phyloP scores from a whole-genome alignment of 2,329 filamentous ascomycete species.

The Botrytis hyacinthi region DNA sequence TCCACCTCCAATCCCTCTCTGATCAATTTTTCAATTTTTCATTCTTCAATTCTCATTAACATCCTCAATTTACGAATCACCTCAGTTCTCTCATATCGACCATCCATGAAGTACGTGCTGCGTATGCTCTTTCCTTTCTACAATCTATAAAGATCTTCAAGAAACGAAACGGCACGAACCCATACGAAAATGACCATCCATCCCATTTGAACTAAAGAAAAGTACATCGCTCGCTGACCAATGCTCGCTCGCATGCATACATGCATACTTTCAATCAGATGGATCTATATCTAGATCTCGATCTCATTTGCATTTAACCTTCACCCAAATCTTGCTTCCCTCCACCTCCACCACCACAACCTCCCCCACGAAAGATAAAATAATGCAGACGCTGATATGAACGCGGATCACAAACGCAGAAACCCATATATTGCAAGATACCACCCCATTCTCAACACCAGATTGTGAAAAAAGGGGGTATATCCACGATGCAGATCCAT shows the following conservation, averaged over 20 bases:
- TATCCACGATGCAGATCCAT: constrained; percentile 13
- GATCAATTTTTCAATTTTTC: no score
- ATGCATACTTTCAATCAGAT: not conserved
- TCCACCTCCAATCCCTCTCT: no score
- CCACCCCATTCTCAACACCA: constrained; percentile 1
- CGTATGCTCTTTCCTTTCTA: not conserved
- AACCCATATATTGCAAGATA: not conserved
- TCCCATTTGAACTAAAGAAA: not conserved
- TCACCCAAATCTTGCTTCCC: not conserved
- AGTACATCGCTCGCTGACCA: not conserved
- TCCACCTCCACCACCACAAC: not conserved
- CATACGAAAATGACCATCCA: not conserved
- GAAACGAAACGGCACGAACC: not conserved
- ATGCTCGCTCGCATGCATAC: not conserved
- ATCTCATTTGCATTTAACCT: not conserved
- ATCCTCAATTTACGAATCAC: not conserved
- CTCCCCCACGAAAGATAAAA: no score
- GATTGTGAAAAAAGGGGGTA: not conserved
- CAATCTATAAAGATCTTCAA: not conserved
- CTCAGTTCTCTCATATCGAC: not conserved
- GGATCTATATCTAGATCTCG: not conserved
- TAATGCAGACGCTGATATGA: not conserved
- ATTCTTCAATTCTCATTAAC: not conserved
- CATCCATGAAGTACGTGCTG: not conserved
- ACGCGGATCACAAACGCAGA: not conserved